Conservation (phyloP, 208 protist species). For the Porcisia hertigi region DNA sequence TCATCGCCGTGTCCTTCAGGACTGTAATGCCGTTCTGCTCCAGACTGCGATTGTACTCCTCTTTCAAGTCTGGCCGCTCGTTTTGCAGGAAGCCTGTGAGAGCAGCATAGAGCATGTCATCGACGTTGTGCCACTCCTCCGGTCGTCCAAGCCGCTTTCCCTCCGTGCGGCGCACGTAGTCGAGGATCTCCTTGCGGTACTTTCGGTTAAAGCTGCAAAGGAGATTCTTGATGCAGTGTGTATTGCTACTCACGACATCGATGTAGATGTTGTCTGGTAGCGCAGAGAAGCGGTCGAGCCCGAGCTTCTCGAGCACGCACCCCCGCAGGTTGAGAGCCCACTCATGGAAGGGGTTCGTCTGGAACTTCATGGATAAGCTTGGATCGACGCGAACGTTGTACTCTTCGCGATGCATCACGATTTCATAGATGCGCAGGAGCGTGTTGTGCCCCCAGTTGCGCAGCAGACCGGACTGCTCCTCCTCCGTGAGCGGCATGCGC, state of each 20-base stretch:
- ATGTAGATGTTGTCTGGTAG: slow-evolving; percentile 75
- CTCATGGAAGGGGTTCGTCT: slow-evolving; percentile 83
- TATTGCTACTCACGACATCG: slow-evolving; percentile 90
- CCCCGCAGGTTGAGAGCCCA: slow-evolving; percentile 84
- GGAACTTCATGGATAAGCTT: slow-evolving; percentile 77
- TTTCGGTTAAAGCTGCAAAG: slow-evolving; percentile 80
- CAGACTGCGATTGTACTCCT: slow-evolving; percentile 67
- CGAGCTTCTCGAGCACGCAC: slow-evolving; percentile 71
- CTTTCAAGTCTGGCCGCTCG: slow-evolving; percentile 61
- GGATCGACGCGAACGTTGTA: slow-evolving; percentile 88
- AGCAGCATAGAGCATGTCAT: slow-evolving; percentile 80
- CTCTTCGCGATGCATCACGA: slow-evolving; percentile 92
- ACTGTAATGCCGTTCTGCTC: slow-evolving; percentile 76
- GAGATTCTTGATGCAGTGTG: slow-evolving; percentile 91
- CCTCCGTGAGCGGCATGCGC: slow-evolving; percentile 61
- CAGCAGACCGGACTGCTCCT: slow-evolving; percentile 71
- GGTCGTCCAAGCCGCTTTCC: slow-evolving; percentile 39
- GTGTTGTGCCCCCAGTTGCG: slow-evolving; percentile 66
- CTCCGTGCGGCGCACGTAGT: slow-evolving; percentile 49
- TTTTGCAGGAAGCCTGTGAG: slow-evolving; percentile 56
- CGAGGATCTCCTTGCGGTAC: slow-evolving; percentile 61
- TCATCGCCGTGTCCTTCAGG: slow-evolving; percentile 85
- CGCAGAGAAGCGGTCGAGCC: slow-evolving; percentile 49
- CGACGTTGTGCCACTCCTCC: slow-evolving; percentile 65
- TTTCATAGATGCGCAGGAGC: slow-evolving; percentile 79